Conservation (phyloP, 371 early-diverging fungal species). For the Actinomortierella ambigua region DNA sequence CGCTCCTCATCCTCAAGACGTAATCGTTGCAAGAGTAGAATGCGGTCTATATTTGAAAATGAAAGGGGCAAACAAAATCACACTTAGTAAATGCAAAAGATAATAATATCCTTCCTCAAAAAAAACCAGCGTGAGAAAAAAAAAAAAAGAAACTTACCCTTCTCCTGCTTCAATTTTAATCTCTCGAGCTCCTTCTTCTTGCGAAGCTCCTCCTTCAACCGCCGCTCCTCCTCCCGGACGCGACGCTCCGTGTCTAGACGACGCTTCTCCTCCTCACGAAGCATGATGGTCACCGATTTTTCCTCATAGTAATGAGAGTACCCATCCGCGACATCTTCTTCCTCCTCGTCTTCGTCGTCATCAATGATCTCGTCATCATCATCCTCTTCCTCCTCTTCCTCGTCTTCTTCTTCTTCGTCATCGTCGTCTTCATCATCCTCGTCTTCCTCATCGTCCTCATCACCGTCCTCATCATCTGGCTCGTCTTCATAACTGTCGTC, state of each 20-base stretch:
- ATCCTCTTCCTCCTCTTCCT: slow-evolving; percentile 14
- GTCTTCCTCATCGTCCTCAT: slow-evolving; percentile 6
- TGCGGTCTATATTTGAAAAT: slow-evolving; percentile 17
- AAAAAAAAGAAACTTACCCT: slow-evolving; percentile 10
- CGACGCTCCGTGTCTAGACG: slow-evolving; percentile 37
- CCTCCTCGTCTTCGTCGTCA: slow-evolving; percentile 44
- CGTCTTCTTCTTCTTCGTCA: slow-evolving; percentile 26
- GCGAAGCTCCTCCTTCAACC: slow-evolving; percentile 41
- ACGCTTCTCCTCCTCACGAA: slow-evolving; percentile 42
- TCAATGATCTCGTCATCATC: slow-evolving; percentile 28
- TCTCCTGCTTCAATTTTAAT: slow-evolving; percentile 38
- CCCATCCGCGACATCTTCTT: slow-evolving; percentile 42
- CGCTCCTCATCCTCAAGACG: slow-evolving; percentile 47
- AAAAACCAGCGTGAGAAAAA: not conserved
- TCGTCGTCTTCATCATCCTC: slow-evolving; percentile 12
- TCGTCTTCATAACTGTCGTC: slow-evolving; percentile 47
- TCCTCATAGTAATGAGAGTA: slow-evolving; percentile 45
- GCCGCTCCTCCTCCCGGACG: slow-evolving; percentile 42
- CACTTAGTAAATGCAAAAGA: no score
- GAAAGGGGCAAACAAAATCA: not conserved
- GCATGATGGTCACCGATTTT: slow-evolving; percentile 43
- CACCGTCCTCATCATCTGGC: slow-evolving; percentile 35
- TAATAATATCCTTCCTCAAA: no score
- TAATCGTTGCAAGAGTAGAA: slow-evolving; percentile 29
- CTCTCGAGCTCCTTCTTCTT: slow-evolving; percentile 31